These are phyloP conservation scores for Gnomoniopsis sp. DNA, from an alignment of 2,329 filamentous ascomycete species.

Conservation along the genomic window DNA sequence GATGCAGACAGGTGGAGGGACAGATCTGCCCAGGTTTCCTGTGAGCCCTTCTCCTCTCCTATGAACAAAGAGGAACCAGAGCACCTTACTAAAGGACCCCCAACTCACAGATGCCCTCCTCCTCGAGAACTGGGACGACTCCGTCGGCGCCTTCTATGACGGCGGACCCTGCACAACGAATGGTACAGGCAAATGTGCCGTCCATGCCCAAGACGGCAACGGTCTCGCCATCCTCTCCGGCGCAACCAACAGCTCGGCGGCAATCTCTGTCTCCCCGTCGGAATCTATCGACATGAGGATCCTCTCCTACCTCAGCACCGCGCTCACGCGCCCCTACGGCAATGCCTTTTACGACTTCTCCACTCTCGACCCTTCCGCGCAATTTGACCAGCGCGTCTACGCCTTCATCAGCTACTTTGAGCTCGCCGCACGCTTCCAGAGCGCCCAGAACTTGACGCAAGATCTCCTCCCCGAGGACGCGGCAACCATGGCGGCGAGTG, in stretches of 20 bases:
- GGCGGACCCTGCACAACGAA: slow-evolving; percentile 28
- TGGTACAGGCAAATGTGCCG: slow-evolving; percentile 26
- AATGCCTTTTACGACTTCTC: slow-evolving; percentile 51
- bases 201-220: slow-evolving; percentile 51
- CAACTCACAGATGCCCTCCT: slow-evolving; percentile 29
- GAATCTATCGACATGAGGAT: slow-evolving; percentile 16
- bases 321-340: slow-evolving; percentile 38
- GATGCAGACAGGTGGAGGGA: slow-evolving; percentile 38
- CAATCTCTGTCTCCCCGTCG: background rate
- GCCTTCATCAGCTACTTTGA: slow-evolving; percentile 53
- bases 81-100: background rate
- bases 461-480: background rate
- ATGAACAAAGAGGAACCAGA: background rate
- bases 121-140: slow-evolving; percentile 37
- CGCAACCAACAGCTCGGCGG: slow-evolving; percentile 25
- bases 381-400: slow-evolving; percentile 44
- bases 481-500: slow-evolving; percentile 18
- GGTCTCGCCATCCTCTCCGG: slow-evolving; percentile 41
- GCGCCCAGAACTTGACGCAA: background rate
- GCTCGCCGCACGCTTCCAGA: slow-evolving; percentile 43
- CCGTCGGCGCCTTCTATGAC: slow-evolving; percentile 43
- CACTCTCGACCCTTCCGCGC: slow-evolving; percentile 27
- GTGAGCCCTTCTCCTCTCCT: no score
- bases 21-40: slow-evolving; percentile 34
- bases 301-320: slow-evolving; percentile 36